Base-by-base conservation (phyloP, 305 asterid species). In the Coffea humblotiana region DNA sequence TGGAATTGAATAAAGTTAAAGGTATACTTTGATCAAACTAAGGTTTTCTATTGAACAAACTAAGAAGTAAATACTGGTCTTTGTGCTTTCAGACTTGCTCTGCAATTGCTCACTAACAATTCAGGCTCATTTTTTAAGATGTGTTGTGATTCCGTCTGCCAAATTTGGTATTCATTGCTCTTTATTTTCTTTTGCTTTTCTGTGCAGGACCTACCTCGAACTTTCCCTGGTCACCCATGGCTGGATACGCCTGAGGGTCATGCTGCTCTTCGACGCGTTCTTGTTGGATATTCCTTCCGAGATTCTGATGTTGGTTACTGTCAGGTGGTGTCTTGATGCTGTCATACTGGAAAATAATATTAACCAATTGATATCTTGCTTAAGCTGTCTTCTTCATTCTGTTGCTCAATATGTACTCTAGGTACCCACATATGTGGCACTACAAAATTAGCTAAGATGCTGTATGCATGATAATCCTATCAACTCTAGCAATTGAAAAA, bases 221-320 rank as follows among this genome's bases (percentile, higher is more conserved):
- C 99, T 45, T 96, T 96, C 84, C 99, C 99, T 29, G 98, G 99
- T 78, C 99, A 96, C 85, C 96, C 99, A 56, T 96, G 98, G 98
- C 87, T 96, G 89, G 99, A 96, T 88, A 94, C 95, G 67, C 88
- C 89, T 5, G 98, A 88, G 49, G 99, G 99, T 32, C 99, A 96
- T 87, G 93, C 98, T 84, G 92, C 99, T 79, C 92, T 96, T 72
- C 91, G 98, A 79, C 95, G 98, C 40, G 98, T 96, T 80, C 98
- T 96, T 72, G 99, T 96, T 49, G 98, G 88, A 54, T 96, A 96
- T 82, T 96, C 99, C 66, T 96, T 96, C 82, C 92, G 99, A 27
- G 99, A 96, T 87, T 96, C 99, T 74, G 98, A 96, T 82, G 99
- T 96, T 77, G 99, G 99, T 79, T 96, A 96, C 74, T 96, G 99